Conservation (phyloP, 2,329 filamentous ascomycete species). For the Cytospora schulzeri region DNA sequence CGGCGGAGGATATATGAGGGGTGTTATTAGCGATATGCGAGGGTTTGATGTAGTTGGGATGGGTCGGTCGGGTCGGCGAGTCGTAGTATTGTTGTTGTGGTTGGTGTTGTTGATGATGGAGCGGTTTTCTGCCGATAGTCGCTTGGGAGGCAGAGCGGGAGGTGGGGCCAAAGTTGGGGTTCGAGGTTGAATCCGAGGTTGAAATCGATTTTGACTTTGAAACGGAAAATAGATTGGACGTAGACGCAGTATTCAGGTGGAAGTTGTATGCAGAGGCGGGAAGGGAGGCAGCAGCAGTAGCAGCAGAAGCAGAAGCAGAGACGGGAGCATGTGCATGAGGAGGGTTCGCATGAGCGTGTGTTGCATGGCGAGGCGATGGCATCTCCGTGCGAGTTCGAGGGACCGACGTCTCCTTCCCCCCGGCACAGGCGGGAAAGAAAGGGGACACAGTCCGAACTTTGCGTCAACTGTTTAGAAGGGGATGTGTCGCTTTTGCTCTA, state of each 20-base stretch:
- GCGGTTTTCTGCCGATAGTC: constrained; percentile 18
- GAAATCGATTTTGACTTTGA: constrained; percentile 13
- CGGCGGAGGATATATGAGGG: constrained; percentile 25
- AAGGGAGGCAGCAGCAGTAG: constrained; percentile 17
- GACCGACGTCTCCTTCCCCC: constrained; percentile 24
- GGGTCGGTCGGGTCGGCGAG: constrained; percentile 18
- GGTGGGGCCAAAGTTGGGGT: constrained; percentile 16
- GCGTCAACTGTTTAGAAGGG: background rate
- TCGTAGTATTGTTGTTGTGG: constrained; percentile 13
- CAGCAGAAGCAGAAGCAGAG: constrained; percentile 16
- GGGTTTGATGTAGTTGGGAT: constrained; percentile 8
- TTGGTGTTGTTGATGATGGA: constrained; percentile 6
- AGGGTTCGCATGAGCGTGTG: constrained; percentile 17
- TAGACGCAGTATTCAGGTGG: constrained; percentile 19
- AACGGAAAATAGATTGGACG: constrained; percentile 14
- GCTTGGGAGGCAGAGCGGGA: constrained; percentile 23
- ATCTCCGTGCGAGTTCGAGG: constrained; percentile 21
- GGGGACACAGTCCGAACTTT: constrained; percentile 15
- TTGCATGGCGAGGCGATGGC: constrained; percentile 23
- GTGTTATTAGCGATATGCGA: constrained; percentile 25
- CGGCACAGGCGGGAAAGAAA: constrained; percentile 18
- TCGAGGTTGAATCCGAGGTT: background rate
- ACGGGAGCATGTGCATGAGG: constrained; percentile 20
- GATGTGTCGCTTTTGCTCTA: constrained; percentile 29
- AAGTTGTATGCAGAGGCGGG: constrained; percentile 27